Base-by-base conservation (phyloP, 1,284 basidiomycete genomes). In the Apiotrichum montevideense region DNA sequence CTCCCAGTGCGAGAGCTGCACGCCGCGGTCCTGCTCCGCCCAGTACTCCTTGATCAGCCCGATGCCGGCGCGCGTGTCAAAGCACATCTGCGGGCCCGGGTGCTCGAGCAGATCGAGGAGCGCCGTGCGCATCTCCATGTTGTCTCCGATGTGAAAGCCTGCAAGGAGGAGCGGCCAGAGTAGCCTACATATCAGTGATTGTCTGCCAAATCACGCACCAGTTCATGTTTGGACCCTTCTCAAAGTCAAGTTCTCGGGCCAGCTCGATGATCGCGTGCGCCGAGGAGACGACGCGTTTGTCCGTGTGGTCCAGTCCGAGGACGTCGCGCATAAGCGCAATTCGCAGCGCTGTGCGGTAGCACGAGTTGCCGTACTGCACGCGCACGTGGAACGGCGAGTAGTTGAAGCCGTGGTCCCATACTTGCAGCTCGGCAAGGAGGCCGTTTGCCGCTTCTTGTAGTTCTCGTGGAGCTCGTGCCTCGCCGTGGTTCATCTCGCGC, bases 111-210 rank as follows among this genome's bases (percentile, higher is more conserved):
- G 64, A 6, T 61, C 56, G 7, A 70, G 48, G 14, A 69, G 64
- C 8, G 69, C 64, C 8, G 52, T 52, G 21, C 71, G 63, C 1
- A 61, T 57, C 11, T 67, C 66, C 46, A 67, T 62, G 35, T 65
- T 63, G 11, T 52, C 49, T 7, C 64, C 63, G 14, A 75, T 64
- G 43, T 73, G 66, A 57, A 73, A 68, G 6, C 67, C 73, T 10
- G 71, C 68, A 21, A 71, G 67, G 15, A 75, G 46, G 35, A 72
- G 68, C 3, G 73, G 73, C 73, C 73, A 75, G 7, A 72, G 69
- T 9, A 75, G 52, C 73, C 73, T 74, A 44, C 4, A 11, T 29
- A 45, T 54, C 32, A 60, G 58, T 49, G 8, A 49, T 9, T 34
- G 10, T 3, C 8, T 8, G 13, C 44, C 10, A 4, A 8, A 6